A percentile compares a stretch with the other conserved stretches of the same genome.
These are phyloP conservation scores for Septoria petroselini DNA, from an alignment of 2,329 filamentous ascomycete genomes.

Conservation along the genomic window DNA sequence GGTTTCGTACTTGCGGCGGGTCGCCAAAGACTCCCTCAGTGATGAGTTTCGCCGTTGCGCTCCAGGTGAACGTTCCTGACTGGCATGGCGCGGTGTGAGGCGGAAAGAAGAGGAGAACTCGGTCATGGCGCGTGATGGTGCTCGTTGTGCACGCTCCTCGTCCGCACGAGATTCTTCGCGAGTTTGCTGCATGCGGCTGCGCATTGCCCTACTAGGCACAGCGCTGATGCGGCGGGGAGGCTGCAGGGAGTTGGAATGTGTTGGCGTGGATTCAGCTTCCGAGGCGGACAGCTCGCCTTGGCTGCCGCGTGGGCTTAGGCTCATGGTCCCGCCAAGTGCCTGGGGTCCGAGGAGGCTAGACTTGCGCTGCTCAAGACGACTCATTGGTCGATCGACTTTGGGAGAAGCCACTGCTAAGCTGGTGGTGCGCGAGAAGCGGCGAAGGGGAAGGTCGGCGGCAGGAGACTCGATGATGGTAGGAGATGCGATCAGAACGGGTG, in stretches of 20 bases:
- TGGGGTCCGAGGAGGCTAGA: slow-evolving; percentile 37
- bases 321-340: slow-evolving; percentile 17
- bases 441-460: not conserved
- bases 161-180: slow-evolving; percentile 35
- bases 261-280: slow-evolving; percentile 32
- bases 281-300: slow-evolving; percentile 29
- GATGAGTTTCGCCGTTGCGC: slow-evolving; percentile 16
- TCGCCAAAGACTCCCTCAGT: slow-evolving; percentile 19
- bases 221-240: slow-evolving; percentile 35
- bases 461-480: slow-evolving; percentile 1
- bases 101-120: slow-evolving; percentile 37
- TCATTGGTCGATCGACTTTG: slow-evolving; percentile 36
- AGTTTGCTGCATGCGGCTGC: slow-evolving; percentile 32
- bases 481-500: slow-evolving; percentile 8
- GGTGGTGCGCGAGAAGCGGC: slow-evolving; percentile 18
- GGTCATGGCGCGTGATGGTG: slow-evolving; percentile 50
- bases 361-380: slow-evolving; percentile 47
- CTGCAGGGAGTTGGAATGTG: slow-evolving; percentile 26
- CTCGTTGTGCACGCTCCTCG: slow-evolving; percentile 43
- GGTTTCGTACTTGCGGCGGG: slow-evolving; percentile 17
- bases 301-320: slow-evolving; percentile 36
- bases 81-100: slow-evolving; percentile 16
- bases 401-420: slow-evolving; percentile 11
- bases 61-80: slow-evolving; percentile 19
- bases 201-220: slow-evolving; percentile 41